Conservation (phyloP, 2,329 filamentous ascomycete species). For the Neonectria magnoliae region DNA sequence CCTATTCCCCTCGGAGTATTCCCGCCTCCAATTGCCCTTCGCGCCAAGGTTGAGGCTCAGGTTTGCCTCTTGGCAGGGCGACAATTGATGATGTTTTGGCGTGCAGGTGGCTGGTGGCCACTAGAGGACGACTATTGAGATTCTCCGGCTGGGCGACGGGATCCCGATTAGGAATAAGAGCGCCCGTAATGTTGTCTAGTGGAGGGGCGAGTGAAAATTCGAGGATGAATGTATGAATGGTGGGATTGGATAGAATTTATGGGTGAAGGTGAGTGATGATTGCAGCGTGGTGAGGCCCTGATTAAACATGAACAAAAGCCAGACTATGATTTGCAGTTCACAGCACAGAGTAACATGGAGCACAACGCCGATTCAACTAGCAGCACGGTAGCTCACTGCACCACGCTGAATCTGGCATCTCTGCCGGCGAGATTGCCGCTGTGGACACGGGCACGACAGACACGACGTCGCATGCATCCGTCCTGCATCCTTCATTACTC, state of each 20-base stretch:
- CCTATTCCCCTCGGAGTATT: conserved; percentile 27
- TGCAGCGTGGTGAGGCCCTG: too few relatives aligned
- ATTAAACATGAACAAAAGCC: not conserved
- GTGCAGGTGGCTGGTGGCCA: not conserved
- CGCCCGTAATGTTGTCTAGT: not conserved
- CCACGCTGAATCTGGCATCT: not conserved
- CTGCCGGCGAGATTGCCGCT: not conserved
- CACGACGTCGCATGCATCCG: not conserved
- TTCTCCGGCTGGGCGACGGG: not conserved
- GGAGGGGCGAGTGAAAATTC: not conserved
- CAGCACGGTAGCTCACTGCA: not conserved
- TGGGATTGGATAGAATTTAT: not conserved
- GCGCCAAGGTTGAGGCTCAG: conserved; percentile 32
- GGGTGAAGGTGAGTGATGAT: too few relatives aligned
- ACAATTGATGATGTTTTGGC: not conserved
- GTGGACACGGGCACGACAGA: not conserved
- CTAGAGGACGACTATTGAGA: not conserved
- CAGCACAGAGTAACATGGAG: too few relatives aligned
- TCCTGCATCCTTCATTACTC: not conserved
- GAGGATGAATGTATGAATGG: not conserved
- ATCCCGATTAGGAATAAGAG: not conserved
- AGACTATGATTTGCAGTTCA: not conserved
- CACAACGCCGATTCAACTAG: too few relatives aligned
- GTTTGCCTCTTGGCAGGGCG: conserved; percentile 28
- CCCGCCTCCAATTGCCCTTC: conserved; percentile 34